These are phyloP conservation scores for Dactylonectria estremocensis DNA, from an alignment of 2,329 filamentous ascomycete genomes.

Conservation along the genomic window DNA sequence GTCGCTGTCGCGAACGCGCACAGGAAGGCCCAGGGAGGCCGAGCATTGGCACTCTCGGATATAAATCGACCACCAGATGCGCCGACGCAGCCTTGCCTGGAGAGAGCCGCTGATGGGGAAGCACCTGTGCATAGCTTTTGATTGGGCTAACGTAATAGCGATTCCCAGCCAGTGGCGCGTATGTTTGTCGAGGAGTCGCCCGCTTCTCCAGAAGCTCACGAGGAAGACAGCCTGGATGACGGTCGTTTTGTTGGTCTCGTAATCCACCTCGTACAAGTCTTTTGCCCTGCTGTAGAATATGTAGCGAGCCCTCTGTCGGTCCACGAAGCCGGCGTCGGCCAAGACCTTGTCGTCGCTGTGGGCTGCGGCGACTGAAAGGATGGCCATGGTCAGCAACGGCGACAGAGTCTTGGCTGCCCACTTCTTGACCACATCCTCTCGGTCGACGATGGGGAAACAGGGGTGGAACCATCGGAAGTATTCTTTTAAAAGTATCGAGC, in stretches of 20 bases:
- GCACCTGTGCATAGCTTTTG: slow-evolving; percentile 2
- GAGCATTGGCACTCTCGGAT: neutral
- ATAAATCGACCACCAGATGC: neutral
- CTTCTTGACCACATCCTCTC: neutral
- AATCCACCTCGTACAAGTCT: neutral
- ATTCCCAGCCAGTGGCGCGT: neutral
- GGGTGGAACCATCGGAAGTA: slow-evolving; percentile 4
- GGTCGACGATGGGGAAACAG: neutral
- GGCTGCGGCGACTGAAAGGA: neutral
- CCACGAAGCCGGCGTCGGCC: neutral
- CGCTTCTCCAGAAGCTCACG: neutral
- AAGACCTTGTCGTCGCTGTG: neutral
- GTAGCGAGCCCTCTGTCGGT: neutral
- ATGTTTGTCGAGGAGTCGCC: neutral
- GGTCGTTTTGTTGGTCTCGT: neutral
- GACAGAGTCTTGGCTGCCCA: neutral
- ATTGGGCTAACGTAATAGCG: neutral
- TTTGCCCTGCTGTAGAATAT: neutral
- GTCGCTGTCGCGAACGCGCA: neutral
- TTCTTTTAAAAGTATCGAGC: neutral
- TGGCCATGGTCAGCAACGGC: neutral
- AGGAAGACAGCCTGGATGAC: neutral
- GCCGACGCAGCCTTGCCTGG: neutral
- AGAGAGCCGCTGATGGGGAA: neutral
- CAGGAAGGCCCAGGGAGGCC: neutral